Conservation (phyloP, 2,329 filamentous ascomycete species). For the Pseudogymnoascus sp. region DNA sequence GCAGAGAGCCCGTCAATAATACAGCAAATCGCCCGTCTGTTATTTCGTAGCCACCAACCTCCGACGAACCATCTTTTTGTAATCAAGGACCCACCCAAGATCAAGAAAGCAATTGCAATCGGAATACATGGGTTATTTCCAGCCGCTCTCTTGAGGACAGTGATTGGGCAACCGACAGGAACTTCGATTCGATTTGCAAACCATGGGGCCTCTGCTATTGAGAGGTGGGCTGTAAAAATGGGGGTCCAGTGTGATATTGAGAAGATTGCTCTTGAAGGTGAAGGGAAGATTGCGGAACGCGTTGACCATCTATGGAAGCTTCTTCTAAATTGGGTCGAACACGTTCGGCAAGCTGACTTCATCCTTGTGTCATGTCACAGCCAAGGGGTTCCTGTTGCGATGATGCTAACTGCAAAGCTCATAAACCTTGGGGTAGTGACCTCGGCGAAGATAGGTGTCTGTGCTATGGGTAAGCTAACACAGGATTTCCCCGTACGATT, state of each 20-base stretch:
- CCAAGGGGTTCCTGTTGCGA: conserved; percentile 87
- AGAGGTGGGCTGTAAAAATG: conserved; percentile 70
- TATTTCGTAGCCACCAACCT: conserved; percentile 50
- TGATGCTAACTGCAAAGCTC: conserved; percentile 88
- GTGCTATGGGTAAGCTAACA: conserved; percentile 55
- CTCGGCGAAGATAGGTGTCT: conserved; percentile 73
- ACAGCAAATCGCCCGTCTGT: conserved; percentile 56
- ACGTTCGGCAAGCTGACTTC: conserved; percentile 80
- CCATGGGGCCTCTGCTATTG: conserved; percentile 76
- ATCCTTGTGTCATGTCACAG: conserved; percentile 91
- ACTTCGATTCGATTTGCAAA: conserved; percentile 92
- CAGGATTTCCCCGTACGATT: not conserved
- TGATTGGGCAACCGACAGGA: conserved; percentile 90
- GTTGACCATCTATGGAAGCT: conserved; percentile 93
- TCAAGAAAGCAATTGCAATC: conserved; percentile 85
- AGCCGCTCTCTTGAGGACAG: conserved; percentile 75
- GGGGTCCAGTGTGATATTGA: conserved; percentile 76
- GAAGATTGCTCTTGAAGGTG: conserved; percentile 89
- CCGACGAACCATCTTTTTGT: conserved; percentile 67
- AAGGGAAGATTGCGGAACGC: conserved; percentile 83
- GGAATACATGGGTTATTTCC: conserved; percentile 94
- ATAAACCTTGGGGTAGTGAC: conserved; percentile 83
- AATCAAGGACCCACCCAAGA: conserved; percentile 59
- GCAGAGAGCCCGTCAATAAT: conserved; percentile 64
- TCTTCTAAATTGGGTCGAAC: conserved; percentile 88